A percentile compares a stretch with the other conserved stretches of the same genome.
These are phyloP conservation scores for Urtica urens DNA, from an alignment of 306 rosid species.

Conservation along the genomic window DNA sequence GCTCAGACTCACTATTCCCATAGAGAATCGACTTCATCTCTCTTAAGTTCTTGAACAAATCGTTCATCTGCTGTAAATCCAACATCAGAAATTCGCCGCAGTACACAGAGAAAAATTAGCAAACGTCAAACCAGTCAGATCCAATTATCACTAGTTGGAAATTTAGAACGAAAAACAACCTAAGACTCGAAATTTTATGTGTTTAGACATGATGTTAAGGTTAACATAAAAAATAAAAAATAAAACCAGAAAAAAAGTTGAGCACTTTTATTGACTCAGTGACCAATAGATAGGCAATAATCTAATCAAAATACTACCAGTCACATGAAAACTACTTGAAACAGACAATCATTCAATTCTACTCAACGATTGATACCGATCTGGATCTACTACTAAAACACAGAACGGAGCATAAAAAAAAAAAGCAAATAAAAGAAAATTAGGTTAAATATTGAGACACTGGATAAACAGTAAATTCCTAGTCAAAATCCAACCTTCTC, in stretches of 20 bases:
- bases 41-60: constrained; percentile 62
- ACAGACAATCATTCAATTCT: too few species aligned
- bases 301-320: too few species aligned
- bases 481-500: constrained; percentile 46
- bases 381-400: not conserved
- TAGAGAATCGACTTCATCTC: constrained; percentile 83
- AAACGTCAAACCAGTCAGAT: not conserved
- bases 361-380: too few species aligned
- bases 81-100: constrained; percentile 25
- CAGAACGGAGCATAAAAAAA: not conserved
- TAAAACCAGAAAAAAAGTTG: too few species aligned
- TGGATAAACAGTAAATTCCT: not conserved
- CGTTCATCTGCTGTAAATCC: constrained; percentile 46
- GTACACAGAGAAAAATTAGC: not conserved
- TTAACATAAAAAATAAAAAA: too few species aligned
- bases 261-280: too few species aligned
- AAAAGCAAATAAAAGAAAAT: not conserved
- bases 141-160: not conserved
- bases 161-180: too few species aligned
- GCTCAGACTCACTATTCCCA: constrained; percentile 94
- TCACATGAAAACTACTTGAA: too few species aligned
- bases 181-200: too few species aligned
- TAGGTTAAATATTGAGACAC: not conserved
- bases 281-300: too few species aligned
- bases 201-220: too few species aligned